A percentile compares a stretch with the other conserved stretches of the same genome.
phyloP scores from a whole-genome alignment of 768 basidiomycete species.

The Phylloporus sp. region DNA sequence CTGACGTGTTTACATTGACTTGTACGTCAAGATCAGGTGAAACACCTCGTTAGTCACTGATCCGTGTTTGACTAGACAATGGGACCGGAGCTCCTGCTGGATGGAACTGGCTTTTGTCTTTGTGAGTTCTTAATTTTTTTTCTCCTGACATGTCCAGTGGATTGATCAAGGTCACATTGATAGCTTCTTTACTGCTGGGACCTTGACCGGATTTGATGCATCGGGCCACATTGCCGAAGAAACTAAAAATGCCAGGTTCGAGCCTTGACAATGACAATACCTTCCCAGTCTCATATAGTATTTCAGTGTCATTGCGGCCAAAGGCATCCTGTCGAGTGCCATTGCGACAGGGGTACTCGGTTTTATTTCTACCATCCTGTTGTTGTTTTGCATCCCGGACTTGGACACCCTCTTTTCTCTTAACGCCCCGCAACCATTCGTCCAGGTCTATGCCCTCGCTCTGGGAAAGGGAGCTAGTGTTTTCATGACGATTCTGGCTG shows the following conservation, averaged over 20 bases:
- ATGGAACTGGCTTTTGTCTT: conserved; percentile 91
- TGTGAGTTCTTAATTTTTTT: conserved; percentile 41
- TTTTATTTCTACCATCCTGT: conserved; percentile 72
- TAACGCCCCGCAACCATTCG: conserved; percentile 86
- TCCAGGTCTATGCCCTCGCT: conserved; percentile 80
- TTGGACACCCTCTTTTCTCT: conserved; percentile 70
- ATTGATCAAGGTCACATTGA: conserved; percentile 39
- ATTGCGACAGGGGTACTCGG: conserved; percentile 76
- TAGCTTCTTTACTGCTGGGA: conserved; percentile 83
- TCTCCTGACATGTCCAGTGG: neutral
- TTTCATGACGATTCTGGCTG: conserved; percentile 85
- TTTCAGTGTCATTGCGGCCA: conserved; percentile 66
- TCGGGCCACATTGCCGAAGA: conserved; percentile 87
- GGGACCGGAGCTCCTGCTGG: conserved; percentile 81
- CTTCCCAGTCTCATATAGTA: conserved; percentile 1
- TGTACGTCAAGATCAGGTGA: conserved; percentile 48
- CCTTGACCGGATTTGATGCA: conserved; percentile 88
- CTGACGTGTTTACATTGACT: conserved; percentile 78
- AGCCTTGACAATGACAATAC: neutral
- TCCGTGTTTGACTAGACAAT: conserved; percentile 53
- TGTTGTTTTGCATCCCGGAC: conserved; percentile 81
- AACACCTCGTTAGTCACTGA: neutral
- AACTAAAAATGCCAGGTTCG: conserved; percentile 71
- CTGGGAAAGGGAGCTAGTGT: conserved; percentile 73
- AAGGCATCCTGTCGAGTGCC: conserved; percentile 75